Evolutionary conservation across 2,329 filamentous ascomycete species (phyloP).

Genomic region (Ophiostoma australiae): DNA sequence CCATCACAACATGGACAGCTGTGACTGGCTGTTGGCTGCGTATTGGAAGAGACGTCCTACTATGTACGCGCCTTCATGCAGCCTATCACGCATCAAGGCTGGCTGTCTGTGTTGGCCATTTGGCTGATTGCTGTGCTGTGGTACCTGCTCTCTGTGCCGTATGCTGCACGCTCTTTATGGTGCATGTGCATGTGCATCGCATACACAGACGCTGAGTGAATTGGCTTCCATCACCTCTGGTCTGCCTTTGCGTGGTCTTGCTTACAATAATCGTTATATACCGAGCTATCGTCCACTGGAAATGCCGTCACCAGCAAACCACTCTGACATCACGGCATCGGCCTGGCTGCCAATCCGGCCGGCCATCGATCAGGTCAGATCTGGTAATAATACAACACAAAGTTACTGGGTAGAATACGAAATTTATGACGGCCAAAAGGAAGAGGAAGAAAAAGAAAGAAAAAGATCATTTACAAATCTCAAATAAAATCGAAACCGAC

Average conservation of each 20-base stretch:
- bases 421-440: neutral
- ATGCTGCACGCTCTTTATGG: neutral
- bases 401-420: neutral
- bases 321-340: neutral
- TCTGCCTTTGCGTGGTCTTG: too few relatives aligned
- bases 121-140: neutral
- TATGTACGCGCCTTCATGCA: constrained; percentile 1
- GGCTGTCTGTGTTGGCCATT: neutral
- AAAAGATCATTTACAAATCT: neutral
- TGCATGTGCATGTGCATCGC: constrained; percentile 1
- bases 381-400: neutral
- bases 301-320: neutral
- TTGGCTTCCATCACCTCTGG: neutral
- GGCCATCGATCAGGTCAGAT: neutral
- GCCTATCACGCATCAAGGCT: neutral
- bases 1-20: constrained; percentile 9
- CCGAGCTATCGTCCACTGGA: neutral
- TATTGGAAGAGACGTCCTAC: neutral
- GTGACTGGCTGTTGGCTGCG: constrained; percentile 1
- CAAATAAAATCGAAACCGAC: neutral
- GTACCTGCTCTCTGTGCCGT: neutral
- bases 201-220: neutral
- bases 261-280: too few relatives aligned
- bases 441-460: neutral
- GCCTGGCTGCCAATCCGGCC: neutral